A percentile compares a stretch with the other conserved stretches of the same genome.
These are phyloP conservation scores for Colletotrichum lupini DNA, from an alignment of 2,329 filamentous ascomycete species.

Conservation along the genomic window DNA sequence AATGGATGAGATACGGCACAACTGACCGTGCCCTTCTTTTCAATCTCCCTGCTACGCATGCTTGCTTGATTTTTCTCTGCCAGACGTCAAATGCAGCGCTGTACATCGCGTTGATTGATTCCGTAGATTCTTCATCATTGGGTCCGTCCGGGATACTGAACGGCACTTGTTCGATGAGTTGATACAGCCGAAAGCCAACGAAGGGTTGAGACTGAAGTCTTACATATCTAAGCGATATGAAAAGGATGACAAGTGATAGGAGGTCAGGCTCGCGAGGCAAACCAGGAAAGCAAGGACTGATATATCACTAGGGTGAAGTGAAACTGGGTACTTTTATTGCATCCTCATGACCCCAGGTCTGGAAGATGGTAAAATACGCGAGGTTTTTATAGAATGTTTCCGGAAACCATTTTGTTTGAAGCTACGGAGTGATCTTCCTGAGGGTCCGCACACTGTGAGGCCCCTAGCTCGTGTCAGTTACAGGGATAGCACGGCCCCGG, in stretches of 20 bases:
- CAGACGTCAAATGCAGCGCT: neutral
- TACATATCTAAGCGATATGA: too few relatives aligned
- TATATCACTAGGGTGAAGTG: too few relatives aligned
- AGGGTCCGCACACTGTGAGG: neutral
- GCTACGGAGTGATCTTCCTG: neutral
- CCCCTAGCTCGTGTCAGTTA: neutral
- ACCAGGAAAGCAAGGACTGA: too few relatives aligned
- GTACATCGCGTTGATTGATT: neutral
- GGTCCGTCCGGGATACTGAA: neutral
- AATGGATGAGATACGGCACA: neutral
- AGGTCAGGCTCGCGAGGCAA: too few relatives aligned
- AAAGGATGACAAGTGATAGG: too few relatives aligned
- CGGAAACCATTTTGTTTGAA: neutral
- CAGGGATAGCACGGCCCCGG: neutral
- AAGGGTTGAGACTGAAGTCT: too few relatives aligned
- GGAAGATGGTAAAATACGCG: neutral
- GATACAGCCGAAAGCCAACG: too few relatives aligned
- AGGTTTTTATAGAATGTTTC: neutral
- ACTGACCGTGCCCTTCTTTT: neutral
- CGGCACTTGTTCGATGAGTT: too few relatives aligned
- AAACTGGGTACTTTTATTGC: neutral
- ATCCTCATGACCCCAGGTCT: neutral
- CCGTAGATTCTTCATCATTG: neutral
- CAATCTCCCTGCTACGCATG: neutral
- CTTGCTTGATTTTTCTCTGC: neutral